phyloP scores from a whole-genome alignment of 257 asterid species.

The Coffea canephora region DNA sequence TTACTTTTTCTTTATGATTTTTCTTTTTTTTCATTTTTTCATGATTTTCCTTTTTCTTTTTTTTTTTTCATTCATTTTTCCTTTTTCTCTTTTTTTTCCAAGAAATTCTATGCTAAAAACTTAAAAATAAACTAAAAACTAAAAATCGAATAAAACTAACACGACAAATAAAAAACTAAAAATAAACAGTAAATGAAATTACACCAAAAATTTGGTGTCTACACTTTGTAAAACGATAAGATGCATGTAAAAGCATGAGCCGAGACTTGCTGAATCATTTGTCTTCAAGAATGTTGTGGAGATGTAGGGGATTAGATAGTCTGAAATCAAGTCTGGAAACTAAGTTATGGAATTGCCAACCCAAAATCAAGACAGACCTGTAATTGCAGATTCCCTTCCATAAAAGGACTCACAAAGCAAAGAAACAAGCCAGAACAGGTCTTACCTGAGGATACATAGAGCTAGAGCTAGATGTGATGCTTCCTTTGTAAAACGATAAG shows the following conservation, averaged over 20 bases:
- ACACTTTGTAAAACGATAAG: constrained; percentile 89
- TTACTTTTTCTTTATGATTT: too few species aligned
- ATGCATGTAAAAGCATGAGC: constrained; percentile 83
- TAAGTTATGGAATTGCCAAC: constrained; percentile 89
- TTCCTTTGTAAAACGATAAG: constrained; percentile 89
- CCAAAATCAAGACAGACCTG: constrained; percentile 96
- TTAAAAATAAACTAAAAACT: too few species aligned
- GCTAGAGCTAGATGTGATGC: constrained; percentile 74
- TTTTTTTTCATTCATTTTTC: too few species aligned
- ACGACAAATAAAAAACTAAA: too few species aligned
- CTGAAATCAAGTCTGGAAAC: constrained; percentile 58
- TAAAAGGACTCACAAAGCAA: constrained; percentile 11
- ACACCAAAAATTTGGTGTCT: too few species aligned
- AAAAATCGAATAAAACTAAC: too few species aligned
- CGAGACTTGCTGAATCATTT: constrained; percentile 59
- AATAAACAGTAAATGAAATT: too few species aligned
- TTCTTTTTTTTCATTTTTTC: too few species aligned
- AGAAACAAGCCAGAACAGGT: constrained; percentile 17
- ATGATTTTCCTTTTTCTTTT: too few species aligned
- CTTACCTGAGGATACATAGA: constrained; percentile 84
- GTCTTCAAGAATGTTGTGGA: constrained; percentile 83
- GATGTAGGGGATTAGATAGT: constrained; percentile 85
- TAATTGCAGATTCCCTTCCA: constrained; percentile 9
- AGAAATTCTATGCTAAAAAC: too few species aligned
- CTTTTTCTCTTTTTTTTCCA: too few species aligned